These are phyloP conservation scores for Phytophthora nicotianae DNA, from an alignment of 352 stramenopile genomes.

Conservation along the genomic window DNA sequence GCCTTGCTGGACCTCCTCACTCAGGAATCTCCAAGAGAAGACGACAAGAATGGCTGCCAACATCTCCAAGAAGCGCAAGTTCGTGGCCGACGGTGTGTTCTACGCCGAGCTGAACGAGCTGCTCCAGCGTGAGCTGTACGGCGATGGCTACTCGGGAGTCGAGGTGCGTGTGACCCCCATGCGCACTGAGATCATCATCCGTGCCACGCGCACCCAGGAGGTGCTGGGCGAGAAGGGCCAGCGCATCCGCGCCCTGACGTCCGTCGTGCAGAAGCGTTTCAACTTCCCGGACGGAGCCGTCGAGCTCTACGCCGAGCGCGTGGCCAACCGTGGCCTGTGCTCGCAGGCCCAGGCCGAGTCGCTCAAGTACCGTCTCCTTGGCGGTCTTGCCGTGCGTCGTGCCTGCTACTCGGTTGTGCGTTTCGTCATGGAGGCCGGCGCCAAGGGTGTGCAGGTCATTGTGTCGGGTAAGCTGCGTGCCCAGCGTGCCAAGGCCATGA, in stretches of 20 bases:
- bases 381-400: slow-evolving; percentile 97
- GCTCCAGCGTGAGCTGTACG: slow-evolving; percentile 96
- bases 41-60: slow-evolving; percentile 78
- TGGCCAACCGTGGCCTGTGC: slow-evolving; percentile 98
- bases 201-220: slow-evolving; percentile 98
- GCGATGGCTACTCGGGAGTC: slow-evolving; percentile 98
- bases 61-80: slow-evolving; percentile 99
- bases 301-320: slow-evolving; percentile 99
- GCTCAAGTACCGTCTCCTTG: slow-evolving; percentile 99
- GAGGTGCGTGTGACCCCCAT: slow-evolving; percentile 99
- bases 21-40: slow-evolving; percentile 38
- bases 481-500: slow-evolving; percentile 99
- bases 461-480: slow-evolving; percentile 99
- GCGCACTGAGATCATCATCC: slow-evolving; percentile 99
- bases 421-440: slow-evolving; percentile 99
- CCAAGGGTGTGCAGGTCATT: slow-evolving; percentile 99
- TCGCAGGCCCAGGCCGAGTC: slow-evolving; percentile 99
- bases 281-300: slow-evolving; percentile 95
- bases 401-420: slow-evolving; percentile 99
- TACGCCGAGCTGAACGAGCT: slow-evolving; percentile 99
- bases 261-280: slow-evolving; percentile 99
- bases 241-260: slow-evolving; percentile 99
- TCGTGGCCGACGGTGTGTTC: slow-evolving; percentile 99
- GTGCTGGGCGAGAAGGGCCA: slow-evolving; percentile 99
- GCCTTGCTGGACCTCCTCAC: slow-evolving; percentile 11